These are phyloP conservation scores for Aspergillus sclerotialis DNA, from an alignment of 2,329 filamentous ascomycete species.

Conservation along the genomic window DNA sequence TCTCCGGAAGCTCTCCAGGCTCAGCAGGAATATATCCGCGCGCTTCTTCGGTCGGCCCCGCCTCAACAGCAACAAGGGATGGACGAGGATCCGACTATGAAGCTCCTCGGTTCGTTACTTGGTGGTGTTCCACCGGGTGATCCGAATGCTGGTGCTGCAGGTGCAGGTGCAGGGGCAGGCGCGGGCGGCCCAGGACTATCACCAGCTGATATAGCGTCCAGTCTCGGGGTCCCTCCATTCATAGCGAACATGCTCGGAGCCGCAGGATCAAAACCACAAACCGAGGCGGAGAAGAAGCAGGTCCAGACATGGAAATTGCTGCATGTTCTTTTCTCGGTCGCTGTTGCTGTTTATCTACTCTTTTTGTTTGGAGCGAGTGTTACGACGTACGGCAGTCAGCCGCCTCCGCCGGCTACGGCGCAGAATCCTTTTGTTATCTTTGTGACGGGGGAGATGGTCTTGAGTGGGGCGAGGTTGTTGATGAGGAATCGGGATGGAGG, in stretches of 20 bases:
- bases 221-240: constrained; percentile 38
- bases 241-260: constrained; percentile 33
- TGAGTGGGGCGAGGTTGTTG: constrained; percentile 32
- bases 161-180: constrained; percentile 4
- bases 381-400: constrained; percentile 30
- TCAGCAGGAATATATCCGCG: constrained; percentile 38
- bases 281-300: constrained; percentile 28
- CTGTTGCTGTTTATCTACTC: constrained; percentile 48
- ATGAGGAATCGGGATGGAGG: constrained; percentile 17
- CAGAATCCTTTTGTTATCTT: constrained; percentile 42
- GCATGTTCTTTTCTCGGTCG: constrained; percentile 53
- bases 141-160: constrained; percentile 10
- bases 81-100: constrained; percentile 30
- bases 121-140: constrained; percentile 19
- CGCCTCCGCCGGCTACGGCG: constrained; percentile 38
- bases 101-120: constrained; percentile 30
- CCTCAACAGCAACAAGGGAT: constrained; percentile 11
- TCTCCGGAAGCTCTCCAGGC: constrained; percentile 28
- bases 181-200: constrained; percentile 8
- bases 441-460: constrained; percentile 38
- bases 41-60: constrained; percentile 26
- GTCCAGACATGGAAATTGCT: constrained; percentile 48
- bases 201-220: constrained; percentile 27
- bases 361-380: constrained; percentile 30
- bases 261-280: constrained; percentile 28